Evolutionary conservation across 345 rosid species (phyloP).

Genomic region (Salix purpurea): DNA sequence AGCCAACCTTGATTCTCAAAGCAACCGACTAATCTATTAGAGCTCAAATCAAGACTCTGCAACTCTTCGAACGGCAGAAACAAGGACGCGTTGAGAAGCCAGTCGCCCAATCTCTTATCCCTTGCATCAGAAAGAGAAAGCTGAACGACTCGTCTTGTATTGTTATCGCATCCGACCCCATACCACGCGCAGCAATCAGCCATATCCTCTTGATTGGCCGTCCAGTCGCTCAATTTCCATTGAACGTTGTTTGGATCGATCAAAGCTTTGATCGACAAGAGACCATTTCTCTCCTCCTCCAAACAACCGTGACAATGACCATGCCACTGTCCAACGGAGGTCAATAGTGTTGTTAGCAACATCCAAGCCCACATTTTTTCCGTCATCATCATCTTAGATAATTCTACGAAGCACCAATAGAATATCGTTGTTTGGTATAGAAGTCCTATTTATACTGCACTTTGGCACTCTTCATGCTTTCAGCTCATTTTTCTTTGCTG

Average conservation of each 20-base stretch:
- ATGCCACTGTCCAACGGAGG: too few relatives aligned
- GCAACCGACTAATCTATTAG: background rate
- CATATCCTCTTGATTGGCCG: background rate
- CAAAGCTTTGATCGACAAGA: background rate
- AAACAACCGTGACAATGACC: background rate
- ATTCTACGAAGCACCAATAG: too few relatives aligned
- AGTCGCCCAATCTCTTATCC: background rate
- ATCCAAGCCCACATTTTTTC: too few relatives aligned
- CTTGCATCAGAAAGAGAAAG: background rate
- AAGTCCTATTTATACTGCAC: too few relatives aligned
- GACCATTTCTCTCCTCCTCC: constrained; percentile 6
- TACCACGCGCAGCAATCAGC: background rate
- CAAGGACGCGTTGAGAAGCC: constrained; percentile 7
- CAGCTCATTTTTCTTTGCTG: too few relatives aligned
- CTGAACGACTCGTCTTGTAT: background rate
- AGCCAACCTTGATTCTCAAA: background rate
- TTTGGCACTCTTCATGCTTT: too few relatives aligned
- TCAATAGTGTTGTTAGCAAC: too few relatives aligned
- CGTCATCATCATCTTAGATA: too few relatives aligned
- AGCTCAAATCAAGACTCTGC: background rate
- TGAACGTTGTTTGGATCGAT: background rate
- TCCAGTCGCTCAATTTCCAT: background rate
- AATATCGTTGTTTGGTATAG: too few relatives aligned
- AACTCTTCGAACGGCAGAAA: constrained; percentile 5
- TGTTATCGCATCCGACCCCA: background rate